Evolutionary conservation across 2,329 filamentous ascomycete genomes (phyloP).

Genomic region (Incumbomyces delicatus): DNA sequence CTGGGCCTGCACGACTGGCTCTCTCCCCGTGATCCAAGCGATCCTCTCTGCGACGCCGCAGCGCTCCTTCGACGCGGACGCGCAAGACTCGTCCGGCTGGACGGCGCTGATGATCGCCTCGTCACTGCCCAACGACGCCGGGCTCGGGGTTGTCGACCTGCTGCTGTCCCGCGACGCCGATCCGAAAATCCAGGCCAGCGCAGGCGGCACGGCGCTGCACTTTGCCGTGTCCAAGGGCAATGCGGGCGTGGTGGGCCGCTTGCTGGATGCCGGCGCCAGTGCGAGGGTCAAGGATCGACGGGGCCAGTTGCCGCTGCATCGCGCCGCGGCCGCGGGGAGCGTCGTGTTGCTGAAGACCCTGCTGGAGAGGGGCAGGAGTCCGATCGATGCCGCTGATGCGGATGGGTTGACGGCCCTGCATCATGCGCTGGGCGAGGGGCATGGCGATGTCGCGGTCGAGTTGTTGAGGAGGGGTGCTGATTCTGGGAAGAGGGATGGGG

Average conservation of each 20-base stretch:
- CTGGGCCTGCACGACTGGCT: constrained; percentile 85
- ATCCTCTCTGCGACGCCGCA: constrained; percentile 39
- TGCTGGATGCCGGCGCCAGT: constrained; percentile 68
- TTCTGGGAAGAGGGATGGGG: constrained; percentile 61
- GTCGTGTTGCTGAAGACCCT: constrained; percentile 77
- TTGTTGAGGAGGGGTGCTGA: constrained; percentile 80
- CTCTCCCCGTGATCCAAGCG: constrained; percentile 58
- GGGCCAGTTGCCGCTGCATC: constrained; percentile 82
- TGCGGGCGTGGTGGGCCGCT: constrained; percentile 65
- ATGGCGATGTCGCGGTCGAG: constrained; percentile 70
- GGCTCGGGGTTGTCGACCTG: constrained; percentile 35
- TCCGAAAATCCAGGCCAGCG: constrained; percentile 33
- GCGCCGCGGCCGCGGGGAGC: constrained; percentile 81
- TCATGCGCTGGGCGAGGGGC: constrained; percentile 53
- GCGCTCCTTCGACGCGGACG: constrained; percentile 20
- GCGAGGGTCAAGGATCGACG: constrained; percentile 73
- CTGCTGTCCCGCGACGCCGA: constrained; percentile 39
- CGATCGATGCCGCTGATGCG: constrained; percentile 71
- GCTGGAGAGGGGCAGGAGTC: constrained; percentile 58
- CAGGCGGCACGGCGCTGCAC: constrained; percentile 69
- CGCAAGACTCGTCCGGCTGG: constrained; percentile 37
- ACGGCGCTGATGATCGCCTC: constrained; percentile 43
- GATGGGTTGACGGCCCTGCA: constrained; percentile 84
- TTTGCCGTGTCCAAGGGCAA: constrained; percentile 87
- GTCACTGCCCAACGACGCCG: constrained; percentile 36